Evolutionary conservation across 2,329 filamentous ascomycete species (phyloP), one percentile per base, ranked within the genome.

Genomic region (Cyanodermella asteris): DNA sequence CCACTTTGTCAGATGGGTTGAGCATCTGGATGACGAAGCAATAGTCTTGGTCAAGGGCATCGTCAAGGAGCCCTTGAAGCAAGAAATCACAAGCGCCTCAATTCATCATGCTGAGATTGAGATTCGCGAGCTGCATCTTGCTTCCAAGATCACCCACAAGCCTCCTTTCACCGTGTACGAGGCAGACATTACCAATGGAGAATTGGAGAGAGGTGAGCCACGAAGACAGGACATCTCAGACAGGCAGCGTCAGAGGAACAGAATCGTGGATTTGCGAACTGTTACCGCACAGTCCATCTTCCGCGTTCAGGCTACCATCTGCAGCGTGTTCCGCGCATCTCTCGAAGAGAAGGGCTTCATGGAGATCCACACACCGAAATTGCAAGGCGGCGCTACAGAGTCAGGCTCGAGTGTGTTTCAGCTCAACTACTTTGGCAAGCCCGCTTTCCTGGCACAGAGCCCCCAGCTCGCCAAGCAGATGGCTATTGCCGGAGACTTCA

Each of bases 401-500:
- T 91, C 77, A 23, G 82, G 82, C 23, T 72, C 82, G 9, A 80
- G 78, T 34, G 82, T 93, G 5, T 93, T 93, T 58, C 71, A 77
- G 44, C 67, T 91, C 24, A 76, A 87, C 41, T 93, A 93, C 52
- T 93, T 93, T 51, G 76, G 71, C 16, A 69, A 82, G 26, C 66
- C 66, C 12, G 82, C 81, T 3, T 93, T 87, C 55, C 53, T 93
- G 9, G 82, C 82, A 0, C 82, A 93, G 51, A 90, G 77, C 32
- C 82, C 82, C 5, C 82, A 93, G 47, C 50, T 93, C 34, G 76
- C 78, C 26, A 93, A 93, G 53, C 82, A 93, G 48, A 84, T 91
- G 75, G 66, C 70, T 25, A 80, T 93, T 20, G 77, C 80, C 5
- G 72, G 81, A 15, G 82, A 93, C 44, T 87, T 91, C 43, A 72